A percentile compares a stretch with the other conserved stretches of the same genome.
These are phyloP conservation scores for Funneliformis geosporum DNA, from an alignment of 192 early-diverging fungal genomes.

Conservation along the genomic window DNA sequence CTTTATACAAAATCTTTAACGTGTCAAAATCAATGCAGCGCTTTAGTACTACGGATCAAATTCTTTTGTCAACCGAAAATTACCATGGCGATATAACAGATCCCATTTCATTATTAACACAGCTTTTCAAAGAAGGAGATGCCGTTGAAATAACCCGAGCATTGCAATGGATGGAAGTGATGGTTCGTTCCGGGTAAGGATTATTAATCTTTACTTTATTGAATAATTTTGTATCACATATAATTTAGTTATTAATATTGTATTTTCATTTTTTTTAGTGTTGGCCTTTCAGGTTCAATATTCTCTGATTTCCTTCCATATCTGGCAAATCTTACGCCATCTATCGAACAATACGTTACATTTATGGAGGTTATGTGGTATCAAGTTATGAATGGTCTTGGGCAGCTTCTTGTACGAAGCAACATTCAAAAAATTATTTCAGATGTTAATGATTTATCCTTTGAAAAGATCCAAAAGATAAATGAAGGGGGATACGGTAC, in stretches of 20 bases:
- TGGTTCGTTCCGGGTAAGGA: slow-evolving; percentile 43
- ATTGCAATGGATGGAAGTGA: slow-evolving; percentile 42
- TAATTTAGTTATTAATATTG: neutral
- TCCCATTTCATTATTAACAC: slow-evolving; percentile 32
- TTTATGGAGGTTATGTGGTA: slow-evolving; percentile 47
- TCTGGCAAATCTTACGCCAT: slow-evolving; percentile 27
- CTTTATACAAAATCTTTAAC: slow-evolving; percentile 25
- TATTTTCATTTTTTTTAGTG: slow-evolving; percentile 28
- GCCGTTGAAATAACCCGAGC: slow-evolving; percentile 36
- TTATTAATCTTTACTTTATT: neutral
- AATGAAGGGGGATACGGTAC: slow-evolving; percentile 31
- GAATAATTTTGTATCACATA: neutral
- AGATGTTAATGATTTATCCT: slow-evolving; percentile 36
- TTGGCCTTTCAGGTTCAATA: slow-evolving; percentile 39
- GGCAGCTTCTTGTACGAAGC: slow-evolving; percentile 31
- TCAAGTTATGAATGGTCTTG: slow-evolving; percentile 40
- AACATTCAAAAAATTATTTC: slow-evolving; percentile 39
- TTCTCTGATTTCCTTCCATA: slow-evolving; percentile 38
- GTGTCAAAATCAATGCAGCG: neutral
- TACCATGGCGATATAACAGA: slow-evolving; percentile 21
- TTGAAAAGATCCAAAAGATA: slow-evolving; percentile 32
- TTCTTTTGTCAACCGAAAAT: neutral
- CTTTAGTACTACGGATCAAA: slow-evolving; percentile 1
- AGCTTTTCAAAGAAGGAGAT: slow-evolving; percentile 34
- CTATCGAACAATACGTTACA: slow-evolving; percentile 33